Percentiles rank a stretch among this genome's conserved stretches.
Evolutionary conservation across 257 asterid species (phyloP).

Genomic region (Fraxinus pennsylvanica): DNA sequence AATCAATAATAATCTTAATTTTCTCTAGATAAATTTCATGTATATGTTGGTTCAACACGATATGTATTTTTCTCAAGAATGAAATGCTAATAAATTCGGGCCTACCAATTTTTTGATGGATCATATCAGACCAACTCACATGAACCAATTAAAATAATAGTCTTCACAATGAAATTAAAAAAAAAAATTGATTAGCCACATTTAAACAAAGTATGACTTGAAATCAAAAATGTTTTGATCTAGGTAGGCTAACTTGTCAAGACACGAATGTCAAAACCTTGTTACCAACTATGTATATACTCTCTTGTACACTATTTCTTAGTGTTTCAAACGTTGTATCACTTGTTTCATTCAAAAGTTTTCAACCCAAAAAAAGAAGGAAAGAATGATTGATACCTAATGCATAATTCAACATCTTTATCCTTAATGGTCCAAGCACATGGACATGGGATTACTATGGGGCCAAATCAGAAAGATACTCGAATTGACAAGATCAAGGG

Average conservation of each 20-base stretch:
- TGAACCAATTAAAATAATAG: no score
- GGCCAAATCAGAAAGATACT: no score
- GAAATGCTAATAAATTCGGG: not conserved
- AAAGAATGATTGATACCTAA: not conserved
- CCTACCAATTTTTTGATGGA: not conserved
- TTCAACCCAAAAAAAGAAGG: not conserved
- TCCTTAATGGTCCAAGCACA: not conserved
- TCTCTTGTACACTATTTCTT: no score
- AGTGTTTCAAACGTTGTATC: not conserved
- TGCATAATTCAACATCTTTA: not conserved
- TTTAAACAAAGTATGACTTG: no score
- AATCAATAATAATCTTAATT: not conserved
- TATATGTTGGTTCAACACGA: not conserved
- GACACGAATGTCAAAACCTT: no score
- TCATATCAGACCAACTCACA: not conserved
- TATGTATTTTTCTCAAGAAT: not conserved
- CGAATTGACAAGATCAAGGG: not conserved
- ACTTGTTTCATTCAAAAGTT: not conserved
- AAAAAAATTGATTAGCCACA: no score
- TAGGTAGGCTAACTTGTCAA: no score
- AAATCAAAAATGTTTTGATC: no score
- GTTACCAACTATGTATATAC: no score
- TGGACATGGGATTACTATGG: not conserved
- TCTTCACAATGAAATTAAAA: no score
- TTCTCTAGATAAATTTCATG: no score